Conservation (phyloP, 495 filamentous ascomycete species). For the Hyaloscypha hepaticicola region DNA sequence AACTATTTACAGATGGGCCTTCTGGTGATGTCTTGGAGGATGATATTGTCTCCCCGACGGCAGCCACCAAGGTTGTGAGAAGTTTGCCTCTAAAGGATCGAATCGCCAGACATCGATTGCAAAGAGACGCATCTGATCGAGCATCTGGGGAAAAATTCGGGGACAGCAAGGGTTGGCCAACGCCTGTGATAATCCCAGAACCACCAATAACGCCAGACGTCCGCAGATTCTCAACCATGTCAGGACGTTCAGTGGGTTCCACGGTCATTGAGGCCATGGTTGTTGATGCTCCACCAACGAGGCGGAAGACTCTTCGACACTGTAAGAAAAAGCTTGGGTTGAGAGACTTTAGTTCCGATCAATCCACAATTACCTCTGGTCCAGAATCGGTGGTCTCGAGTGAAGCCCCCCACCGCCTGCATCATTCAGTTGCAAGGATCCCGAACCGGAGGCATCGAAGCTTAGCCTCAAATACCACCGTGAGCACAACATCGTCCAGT, state of each 20-base stretch:
- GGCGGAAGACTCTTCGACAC: constrained; percentile 63
- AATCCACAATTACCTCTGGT: constrained; percentile 52
- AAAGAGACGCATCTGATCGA: constrained; percentile 34
- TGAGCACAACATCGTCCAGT: constrained; percentile 51
- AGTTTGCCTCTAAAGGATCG: constrained; percentile 49
- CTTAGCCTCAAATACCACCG: constrained; percentile 56
- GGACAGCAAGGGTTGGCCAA: constrained; percentile 15
- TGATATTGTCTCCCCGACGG: constrained; percentile 46
- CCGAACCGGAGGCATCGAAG: constrained; percentile 50
- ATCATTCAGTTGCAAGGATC: constrained; percentile 48
- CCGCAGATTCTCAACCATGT: constrained; percentile 59
- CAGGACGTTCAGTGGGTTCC: constrained; percentile 57
- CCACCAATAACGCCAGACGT: constrained; percentile 46
- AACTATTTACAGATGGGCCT: constrained; percentile 32
- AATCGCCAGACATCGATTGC: constrained; percentile 41
- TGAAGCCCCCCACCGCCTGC: constrained; percentile 45
- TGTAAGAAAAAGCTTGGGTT: constrained; percentile 57
- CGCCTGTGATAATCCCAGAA: constrained; percentile 33
- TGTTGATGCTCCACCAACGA: constrained; percentile 57
- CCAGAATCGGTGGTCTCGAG: constrained; percentile 45
- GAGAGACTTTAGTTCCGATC: constrained; percentile 53
- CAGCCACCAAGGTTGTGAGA: constrained; percentile 45
- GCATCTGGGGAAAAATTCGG: constrained; percentile 34
- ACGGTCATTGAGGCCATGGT: constrained; percentile 71
- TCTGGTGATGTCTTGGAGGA: constrained; percentile 47